Evolutionary conservation across 179 eudicot species (phyloP).

Genomic region (Vitellaria paradoxa): DNA sequence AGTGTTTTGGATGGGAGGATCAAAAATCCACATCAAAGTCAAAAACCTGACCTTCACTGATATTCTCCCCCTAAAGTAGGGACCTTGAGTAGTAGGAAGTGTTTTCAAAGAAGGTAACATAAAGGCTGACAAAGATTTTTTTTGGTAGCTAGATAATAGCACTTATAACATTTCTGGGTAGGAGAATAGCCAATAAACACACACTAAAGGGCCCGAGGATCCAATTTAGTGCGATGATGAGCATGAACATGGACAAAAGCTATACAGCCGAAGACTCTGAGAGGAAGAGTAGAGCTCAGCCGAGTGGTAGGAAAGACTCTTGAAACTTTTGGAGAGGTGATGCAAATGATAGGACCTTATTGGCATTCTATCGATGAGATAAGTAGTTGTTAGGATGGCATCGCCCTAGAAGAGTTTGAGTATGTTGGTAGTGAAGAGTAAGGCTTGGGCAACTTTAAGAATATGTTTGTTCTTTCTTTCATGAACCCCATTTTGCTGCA

Average conservation of each 20-base stretch:
- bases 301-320: neutral
- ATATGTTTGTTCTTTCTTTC: slow-evolving; percentile 4
- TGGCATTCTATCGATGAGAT: slow-evolving; percentile 13
- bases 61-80: slow-evolving; percentile 9
- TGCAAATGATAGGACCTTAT: neutral
- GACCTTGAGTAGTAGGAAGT: neutral
- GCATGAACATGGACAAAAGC: slow-evolving; percentile 10
- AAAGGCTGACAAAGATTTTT: neutral
- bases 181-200: slow-evolving; percentile 3
- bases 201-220: slow-evolving; percentile 2
- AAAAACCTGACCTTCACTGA: neutral
- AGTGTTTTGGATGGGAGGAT: neutral
- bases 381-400: neutral
- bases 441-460: neutral
- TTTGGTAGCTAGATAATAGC: neutral
- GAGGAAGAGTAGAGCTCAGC: neutral
- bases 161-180: slow-evolving; percentile 7
- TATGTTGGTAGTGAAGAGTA: neutral
- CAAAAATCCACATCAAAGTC: neutral
- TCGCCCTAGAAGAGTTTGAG: slow-evolving; percentile 12
- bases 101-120: slow-evolving; percentile 10
- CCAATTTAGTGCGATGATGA: neutral
- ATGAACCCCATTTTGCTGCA: slow-evolving; percentile 5
- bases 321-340: neutral
- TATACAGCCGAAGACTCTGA: neutral